Evolutionary conservation across 1,284 basidiomycete species (phyloP), one percentile per base, ranked within the genome.

Genomic region (Ceratobasidium sp.): DNA sequence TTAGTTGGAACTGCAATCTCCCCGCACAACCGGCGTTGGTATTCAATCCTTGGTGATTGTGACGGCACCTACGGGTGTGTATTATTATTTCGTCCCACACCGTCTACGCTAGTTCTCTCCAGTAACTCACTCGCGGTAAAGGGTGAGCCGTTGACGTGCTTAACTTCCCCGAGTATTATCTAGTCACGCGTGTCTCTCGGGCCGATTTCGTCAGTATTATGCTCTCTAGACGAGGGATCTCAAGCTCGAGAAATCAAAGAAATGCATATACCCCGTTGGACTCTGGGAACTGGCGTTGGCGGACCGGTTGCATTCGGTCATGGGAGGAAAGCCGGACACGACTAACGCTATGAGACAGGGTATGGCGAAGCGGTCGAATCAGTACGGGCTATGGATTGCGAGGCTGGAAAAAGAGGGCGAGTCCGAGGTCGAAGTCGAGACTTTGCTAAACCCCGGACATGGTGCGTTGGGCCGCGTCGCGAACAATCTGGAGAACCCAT

Each of bases 141-240:
- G n/a, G n/a, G n/a, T n/a, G n/a, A n/a, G n/a, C n/a, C n/a, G n/a
- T n/a, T n/a, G n/a, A n/a, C n/a, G n/a, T n/a, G n/a, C n/a, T n/a
- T n/a, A n/a, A n/a, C n/a, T n/a, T n/a, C n/a, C n/a, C n/a, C n/a
- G n/a, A n/a, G n/a, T n/a, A n/a, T n/a, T n/a, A n/a, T n/a, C 84
- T 95, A 0, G 81, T 94, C 6, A 85, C 90, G 87, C 91, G 0
- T 80, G 92, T 83, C 34, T 77, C 78, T 4, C 88, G 89, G 0
- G 86, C 88, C 0, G 94, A 93, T 0, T 95, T 93, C 80, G 82
- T 98, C 70, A 95, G 92, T 16, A 92, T 99, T 48, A 96, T 97
- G 0, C 98, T 96, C 79, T 2, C 90, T 93, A 77, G 92, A 93
- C 75, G 79, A 83, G 87, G 64, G 85, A 87, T 12, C 82, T 84